Base-by-base conservation (phyloP, 208 protist species). In the Trypanosoma cruzi region DNA sequence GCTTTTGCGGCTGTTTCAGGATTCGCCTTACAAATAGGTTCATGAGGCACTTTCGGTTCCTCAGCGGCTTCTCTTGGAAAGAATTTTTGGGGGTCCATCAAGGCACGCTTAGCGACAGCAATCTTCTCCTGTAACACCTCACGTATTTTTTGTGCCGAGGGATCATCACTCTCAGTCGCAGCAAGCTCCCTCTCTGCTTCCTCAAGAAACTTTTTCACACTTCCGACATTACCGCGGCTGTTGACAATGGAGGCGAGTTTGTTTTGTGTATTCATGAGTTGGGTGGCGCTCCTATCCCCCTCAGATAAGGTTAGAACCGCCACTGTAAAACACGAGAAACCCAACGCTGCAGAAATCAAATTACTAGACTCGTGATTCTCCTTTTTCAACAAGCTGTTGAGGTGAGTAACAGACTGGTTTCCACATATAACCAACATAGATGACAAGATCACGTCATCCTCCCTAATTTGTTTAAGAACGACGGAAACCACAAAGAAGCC, bases 351-450 rank as follows among this genome's bases (percentile, higher is more conserved):
- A 73, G 79, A 64, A 69, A 93, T 85, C 18, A 88, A 76, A 44
- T 69, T 59, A 56, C 78, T 77, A 32, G 80, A 77, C 13, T 71
- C 50, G 59, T 57, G 4, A 37, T 77, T 73, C 36, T 54, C 60
- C 57, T 80, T 77, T 48, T 68, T 73, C 24, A 90, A 50, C 37
- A 88, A 64, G 13, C 64, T 65, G 50, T 71, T 68, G 64, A 89
- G 84, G 31, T 68, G 52, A 34, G 64, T 32, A 2, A 58, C 58
- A 40, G 79, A 65, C 48, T 31, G 52, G 20, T 73, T 77, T 24
- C 68, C 79, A 50, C 89, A 74, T 4, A 73, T 84, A 28, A 93
- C 72, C 13, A 90, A 60, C 55, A 86, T 74, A 5, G 87, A 93
- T 10, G 87, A 93, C 22, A 90, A 61, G 14, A 89, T 60, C 10